Conservation (phyloP, 2,329 filamentous ascomycete species). For the Pochonia chlamydosporia region DNA sequence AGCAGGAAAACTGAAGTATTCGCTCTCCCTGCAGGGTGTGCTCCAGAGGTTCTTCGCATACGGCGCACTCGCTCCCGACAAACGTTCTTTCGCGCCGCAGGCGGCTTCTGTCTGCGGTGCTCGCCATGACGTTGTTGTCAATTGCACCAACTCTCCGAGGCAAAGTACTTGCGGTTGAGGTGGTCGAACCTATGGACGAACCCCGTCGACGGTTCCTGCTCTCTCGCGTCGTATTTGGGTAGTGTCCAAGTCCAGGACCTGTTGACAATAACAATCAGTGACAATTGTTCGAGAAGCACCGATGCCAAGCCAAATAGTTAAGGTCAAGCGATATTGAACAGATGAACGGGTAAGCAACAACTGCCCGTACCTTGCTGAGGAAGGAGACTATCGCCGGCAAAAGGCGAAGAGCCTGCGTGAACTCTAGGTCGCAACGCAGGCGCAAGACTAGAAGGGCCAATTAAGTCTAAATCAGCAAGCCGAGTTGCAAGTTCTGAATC, state of each 20-base stretch:
- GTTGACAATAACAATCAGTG: neutral
- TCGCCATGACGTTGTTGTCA: slow-evolving; percentile 38
- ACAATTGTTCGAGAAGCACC: neutral
- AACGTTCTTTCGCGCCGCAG: slow-evolving; percentile 88
- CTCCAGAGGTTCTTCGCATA: slow-evolving; percentile 94
- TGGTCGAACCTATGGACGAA: slow-evolving; percentile 27
- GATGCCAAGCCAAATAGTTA: neutral
- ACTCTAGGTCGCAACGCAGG: neutral
- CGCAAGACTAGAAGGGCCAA: slow-evolving; percentile 2
- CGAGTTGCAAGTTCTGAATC: slow-evolving; percentile 3
- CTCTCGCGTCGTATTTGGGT: slow-evolving; percentile 19
- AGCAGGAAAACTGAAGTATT: slow-evolving; percentile 91
- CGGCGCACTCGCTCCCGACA: slow-evolving; percentile 88
- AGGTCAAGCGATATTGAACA: neutral
- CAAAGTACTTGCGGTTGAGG: slow-evolving; percentile 23
- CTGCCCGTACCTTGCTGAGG: slow-evolving; percentile 5
- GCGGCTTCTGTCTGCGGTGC: slow-evolving; percentile 63
- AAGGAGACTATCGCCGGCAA: slow-evolving; percentile 2
- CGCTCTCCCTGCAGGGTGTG: slow-evolving; percentile 91
- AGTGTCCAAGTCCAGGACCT: slow-evolving; percentile 10
- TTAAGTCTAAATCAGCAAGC: neutral
- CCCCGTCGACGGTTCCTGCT: slow-evolving; percentile 22
- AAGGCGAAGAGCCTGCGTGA: slow-evolving; percentile 1
- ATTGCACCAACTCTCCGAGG: slow-evolving; percentile 30
- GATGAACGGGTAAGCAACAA: neutral